Conservation (phyloP, 106 monocot genomes). For the Hemerocallis citrina region DNA sequence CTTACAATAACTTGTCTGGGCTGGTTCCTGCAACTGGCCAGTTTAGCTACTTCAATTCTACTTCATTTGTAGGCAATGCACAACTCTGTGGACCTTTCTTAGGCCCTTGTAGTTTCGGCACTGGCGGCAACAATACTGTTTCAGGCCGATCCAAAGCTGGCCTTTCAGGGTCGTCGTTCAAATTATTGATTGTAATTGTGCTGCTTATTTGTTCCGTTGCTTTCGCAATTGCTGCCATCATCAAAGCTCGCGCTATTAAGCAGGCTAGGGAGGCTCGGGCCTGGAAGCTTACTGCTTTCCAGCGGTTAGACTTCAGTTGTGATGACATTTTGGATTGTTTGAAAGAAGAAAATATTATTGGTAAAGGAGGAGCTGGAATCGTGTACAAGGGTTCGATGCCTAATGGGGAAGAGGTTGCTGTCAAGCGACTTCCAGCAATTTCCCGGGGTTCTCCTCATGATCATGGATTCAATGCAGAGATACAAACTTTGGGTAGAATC, state of each 20-base stretch:
- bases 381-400: conserved; percentile 73
- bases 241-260: conserved; percentile 68
- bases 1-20: conserved; percentile 86
- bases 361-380: conserved; percentile 80
- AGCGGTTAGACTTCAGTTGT: conserved; percentile 66
- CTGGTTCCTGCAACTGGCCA: conserved; percentile 78
- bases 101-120: conserved; percentile 31
- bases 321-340: conserved; percentile 62
- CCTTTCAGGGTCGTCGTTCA: conserved; percentile 32
- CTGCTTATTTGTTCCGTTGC: conserved; percentile 66
- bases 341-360: conserved; percentile 79
- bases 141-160: conserved; percentile 9
- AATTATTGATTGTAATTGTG: conserved; percentile 60
- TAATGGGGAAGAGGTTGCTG: conserved; percentile 58
- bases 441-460: conserved; percentile 56
- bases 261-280: conserved; percentile 42
- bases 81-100: conserved; percentile 55
- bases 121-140: not conserved
- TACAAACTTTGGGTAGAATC: conserved; percentile 78
- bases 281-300: conserved; percentile 84
- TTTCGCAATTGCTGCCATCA: conserved; percentile 59
- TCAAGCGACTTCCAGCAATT: conserved; percentile 71
- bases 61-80: conserved; percentile 72
- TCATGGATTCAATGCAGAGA: conserved; percentile 87
- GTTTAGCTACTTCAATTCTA: conserved; percentile 95